Evolutionary conservation across 2,329 filamentous ascomycete species (phyloP).

Genomic region (Torrubiellomyces zombiae): DNA sequence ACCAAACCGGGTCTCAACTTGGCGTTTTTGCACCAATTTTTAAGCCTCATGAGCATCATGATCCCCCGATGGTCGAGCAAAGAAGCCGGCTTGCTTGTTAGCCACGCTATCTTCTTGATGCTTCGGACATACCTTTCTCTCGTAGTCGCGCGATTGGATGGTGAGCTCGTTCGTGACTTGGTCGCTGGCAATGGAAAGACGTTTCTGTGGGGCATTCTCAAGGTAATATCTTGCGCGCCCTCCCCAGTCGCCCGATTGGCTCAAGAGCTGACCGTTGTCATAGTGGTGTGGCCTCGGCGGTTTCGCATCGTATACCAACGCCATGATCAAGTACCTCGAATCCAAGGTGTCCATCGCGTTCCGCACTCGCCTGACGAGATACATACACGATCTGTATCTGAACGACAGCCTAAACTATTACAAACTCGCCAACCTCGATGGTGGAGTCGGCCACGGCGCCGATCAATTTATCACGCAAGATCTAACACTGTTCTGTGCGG

Average conservation of each 20-base stretch:
- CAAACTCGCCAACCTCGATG: constrained; percentile 83
- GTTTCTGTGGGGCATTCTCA: constrained; percentile 76
- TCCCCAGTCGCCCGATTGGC: not conserved
- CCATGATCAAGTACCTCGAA: constrained; percentile 97
- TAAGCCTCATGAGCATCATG: constrained; percentile 95
- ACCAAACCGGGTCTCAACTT: constrained; percentile 90
- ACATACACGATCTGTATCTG: constrained; percentile 93
- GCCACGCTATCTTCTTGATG: constrained; percentile 79
- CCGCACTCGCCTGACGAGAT: constrained; percentile 81
- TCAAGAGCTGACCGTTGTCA: constrained; percentile 3
- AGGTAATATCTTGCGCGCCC: constrained; percentile 28
- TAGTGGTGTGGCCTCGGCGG: constrained; percentile 86
- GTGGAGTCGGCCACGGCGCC: constrained; percentile 76
- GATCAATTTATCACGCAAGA: constrained; percentile 98
- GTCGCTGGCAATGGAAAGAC: constrained; percentile 85
- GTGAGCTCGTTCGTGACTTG: constrained; percentile 87
- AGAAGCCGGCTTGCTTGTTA: constrained; percentile 76
- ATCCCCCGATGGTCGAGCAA: constrained; percentile 91
- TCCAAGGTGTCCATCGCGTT: constrained; percentile 98
- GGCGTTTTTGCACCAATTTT: constrained; percentile 90
- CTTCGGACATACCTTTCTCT: constrained; percentile 86
- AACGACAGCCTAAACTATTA: constrained; percentile 95
- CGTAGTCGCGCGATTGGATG: constrained; percentile 81
- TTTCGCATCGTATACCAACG: constrained; percentile 91
- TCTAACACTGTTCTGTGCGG: constrained; percentile 83